Evolutionary conservation across 192 early-diverging fungal genomes (phyloP).

Genomic region (Umbelopsis ramanniana): DNA sequence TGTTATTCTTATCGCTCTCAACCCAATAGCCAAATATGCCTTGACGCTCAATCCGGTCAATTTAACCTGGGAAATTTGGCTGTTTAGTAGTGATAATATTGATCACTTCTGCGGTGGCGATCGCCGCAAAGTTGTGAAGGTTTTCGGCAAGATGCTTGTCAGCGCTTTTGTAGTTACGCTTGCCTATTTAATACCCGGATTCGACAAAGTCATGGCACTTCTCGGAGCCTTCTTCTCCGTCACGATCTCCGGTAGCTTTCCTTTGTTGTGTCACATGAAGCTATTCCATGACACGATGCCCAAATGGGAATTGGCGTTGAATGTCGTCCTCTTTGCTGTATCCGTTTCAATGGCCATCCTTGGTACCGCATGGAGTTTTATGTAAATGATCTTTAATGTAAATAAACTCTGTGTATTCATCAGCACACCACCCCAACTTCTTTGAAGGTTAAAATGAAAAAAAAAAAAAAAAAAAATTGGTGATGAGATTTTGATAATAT

Average conservation of each 20-base stretch:
- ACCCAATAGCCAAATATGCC: slow-evolving; percentile 77
- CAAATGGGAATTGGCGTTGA: slow-evolving; percentile 14
- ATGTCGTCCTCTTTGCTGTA: slow-evolving; percentile 24
- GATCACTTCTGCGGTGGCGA: slow-evolving; percentile 31
- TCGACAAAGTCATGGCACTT: slow-evolving; percentile 36
- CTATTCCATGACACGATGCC: slow-evolving; percentile 31
- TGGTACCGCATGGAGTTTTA: slow-evolving; percentile 39
- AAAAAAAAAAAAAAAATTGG: no score
- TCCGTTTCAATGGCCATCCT: slow-evolving; percentile 31
- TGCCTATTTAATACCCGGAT: slow-evolving; percentile 34
- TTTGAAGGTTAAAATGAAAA: no score
- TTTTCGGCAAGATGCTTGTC: slow-evolving; percentile 27
- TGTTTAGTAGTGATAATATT: slow-evolving; percentile 22
- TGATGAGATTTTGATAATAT: no score
- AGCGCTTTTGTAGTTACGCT: slow-evolving; percentile 28
- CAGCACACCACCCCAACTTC: no score
- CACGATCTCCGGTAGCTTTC: slow-evolving; percentile 42
- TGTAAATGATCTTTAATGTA: slow-evolving; percentile 20
- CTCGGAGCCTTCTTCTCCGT: slow-evolving; percentile 45
- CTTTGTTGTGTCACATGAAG: slow-evolving; percentile 39
- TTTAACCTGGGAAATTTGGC: slow-evolving; percentile 46
- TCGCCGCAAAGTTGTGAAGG: slow-evolving; percentile 25
- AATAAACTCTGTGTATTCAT: no score
- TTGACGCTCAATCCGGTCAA: slow-evolving; percentile 68
- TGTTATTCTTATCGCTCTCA: slow-evolving; percentile 67